Conservation (phyloP, 2,329 filamentous ascomycete genomes). For the Exophiala bonariae region DNA sequence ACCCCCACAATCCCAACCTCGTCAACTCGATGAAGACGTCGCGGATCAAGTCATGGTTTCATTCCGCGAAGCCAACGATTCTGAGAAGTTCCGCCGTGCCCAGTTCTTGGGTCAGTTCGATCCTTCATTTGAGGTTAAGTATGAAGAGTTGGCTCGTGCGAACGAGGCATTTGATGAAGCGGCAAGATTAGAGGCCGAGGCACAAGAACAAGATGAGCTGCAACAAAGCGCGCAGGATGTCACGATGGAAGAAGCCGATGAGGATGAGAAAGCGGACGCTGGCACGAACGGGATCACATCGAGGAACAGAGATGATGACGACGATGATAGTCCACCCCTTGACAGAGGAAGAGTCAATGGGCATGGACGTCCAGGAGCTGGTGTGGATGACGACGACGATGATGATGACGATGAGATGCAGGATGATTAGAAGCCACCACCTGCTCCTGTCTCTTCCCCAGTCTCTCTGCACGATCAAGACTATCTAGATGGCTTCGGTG, state of each 20-base stretch:
- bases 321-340: slow-evolving; percentile 11
- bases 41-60: slow-evolving; percentile 53
- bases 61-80: slow-evolving; percentile 48
- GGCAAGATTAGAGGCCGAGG: slow-evolving; percentile 16
- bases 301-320: slow-evolving; percentile 9
- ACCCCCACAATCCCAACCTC: slow-evolving; percentile 40
- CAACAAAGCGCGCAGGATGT: slow-evolving; percentile 24
- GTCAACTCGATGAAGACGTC: slow-evolving; percentile 39
- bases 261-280: slow-evolving; percentile 23
- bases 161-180: slow-evolving; percentile 25
- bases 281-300: slow-evolving; percentile 7
- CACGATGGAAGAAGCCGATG: slow-evolving; percentile 17
- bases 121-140: slow-evolving; percentile 38
- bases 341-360: slow-evolving; percentile 2
- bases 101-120: slow-evolving; percentile 48
- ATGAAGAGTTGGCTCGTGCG: slow-evolving; percentile 17
- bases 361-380: background rate
- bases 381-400: slow-evolving; percentile 3
- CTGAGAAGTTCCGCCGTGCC: slow-evolving; percentile 33
- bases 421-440: slow-evolving; percentile 12
- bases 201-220: slow-evolving; percentile 28
- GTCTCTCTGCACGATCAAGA: too few relatives aligned
- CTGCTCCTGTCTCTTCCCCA: too few relatives aligned
- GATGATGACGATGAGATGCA: slow-evolving; percentile 21
- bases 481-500: too few relatives aligned